These are phyloP conservation scores for Exophiala bonariae DNA, from an alignment of 2,329 filamentous ascomycete species.

Conservation along the genomic window DNA sequence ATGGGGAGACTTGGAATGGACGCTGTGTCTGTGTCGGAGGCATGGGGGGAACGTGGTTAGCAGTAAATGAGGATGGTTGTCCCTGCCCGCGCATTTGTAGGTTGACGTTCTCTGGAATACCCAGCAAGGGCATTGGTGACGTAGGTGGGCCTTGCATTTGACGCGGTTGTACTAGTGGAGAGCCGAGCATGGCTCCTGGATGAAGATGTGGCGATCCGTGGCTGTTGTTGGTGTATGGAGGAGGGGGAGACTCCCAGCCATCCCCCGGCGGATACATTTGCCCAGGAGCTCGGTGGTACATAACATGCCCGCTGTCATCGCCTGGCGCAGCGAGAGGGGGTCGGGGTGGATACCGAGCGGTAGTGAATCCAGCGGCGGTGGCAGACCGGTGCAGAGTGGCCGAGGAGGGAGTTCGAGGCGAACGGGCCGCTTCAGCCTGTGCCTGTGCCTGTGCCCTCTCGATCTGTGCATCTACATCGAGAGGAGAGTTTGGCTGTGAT, in stretches of 20 bases:
- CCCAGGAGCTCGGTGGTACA: constrained; percentile 5
- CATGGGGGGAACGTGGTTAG: constrained; percentile 1
- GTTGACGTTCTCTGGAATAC: constrained; percentile 17
- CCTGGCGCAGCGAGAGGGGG: constrained; percentile 25
- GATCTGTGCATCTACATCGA: constrained; percentile 38
- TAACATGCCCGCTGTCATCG: constrained; percentile 8
- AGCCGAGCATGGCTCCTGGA: constrained; percentile 5
- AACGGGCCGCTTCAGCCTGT: constrained; percentile 5
- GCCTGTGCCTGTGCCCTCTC: constrained; percentile 25
- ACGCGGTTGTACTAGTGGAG: constrained; percentile 14
- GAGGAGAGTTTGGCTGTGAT: constrained; percentile 27
- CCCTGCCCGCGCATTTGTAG: too few species aligned
- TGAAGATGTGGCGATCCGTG: background rate
- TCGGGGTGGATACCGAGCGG: constrained; percentile 61
- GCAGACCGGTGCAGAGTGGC: constrained; percentile 24
- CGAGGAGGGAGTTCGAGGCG: constrained; percentile 5
- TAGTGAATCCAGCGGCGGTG: constrained; percentile 67
- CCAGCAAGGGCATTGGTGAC: constrained; percentile 7
- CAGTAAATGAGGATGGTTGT: constrained; percentile 1
- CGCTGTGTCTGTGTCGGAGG: constrained; percentile 7
- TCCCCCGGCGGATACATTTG: constrained; percentile 11
- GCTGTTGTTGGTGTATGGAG: constrained; percentile 20
- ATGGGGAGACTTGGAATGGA: too few species aligned
- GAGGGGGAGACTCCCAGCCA: constrained; percentile 28
- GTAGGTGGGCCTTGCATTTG: constrained; percentile 3